These are phyloP conservation scores for Rhizopogon vinicolor DNA, from an alignment of 768 basidiomycete genomes.

Conservation along the genomic window DNA sequence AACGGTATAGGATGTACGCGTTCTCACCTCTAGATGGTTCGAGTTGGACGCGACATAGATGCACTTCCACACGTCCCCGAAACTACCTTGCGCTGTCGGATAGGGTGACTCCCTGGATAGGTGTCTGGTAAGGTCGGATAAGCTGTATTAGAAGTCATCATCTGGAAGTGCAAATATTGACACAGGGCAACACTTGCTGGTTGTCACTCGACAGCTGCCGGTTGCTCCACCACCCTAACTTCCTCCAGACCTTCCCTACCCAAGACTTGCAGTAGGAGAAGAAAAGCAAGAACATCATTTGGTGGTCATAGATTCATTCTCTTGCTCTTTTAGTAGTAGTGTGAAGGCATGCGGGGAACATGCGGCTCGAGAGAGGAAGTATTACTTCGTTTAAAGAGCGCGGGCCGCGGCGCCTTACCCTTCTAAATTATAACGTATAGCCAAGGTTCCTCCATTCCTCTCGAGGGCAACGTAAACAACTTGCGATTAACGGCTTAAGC, in stretches of 20 bases:
- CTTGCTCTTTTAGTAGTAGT: no score
- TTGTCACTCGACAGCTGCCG: not conserved
- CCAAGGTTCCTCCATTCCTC: no score
- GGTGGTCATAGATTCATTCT: no score
- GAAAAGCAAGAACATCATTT: no score
- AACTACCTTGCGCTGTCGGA: constrained; percentile 1
- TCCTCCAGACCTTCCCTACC: not conserved
- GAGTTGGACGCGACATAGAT: not conserved
- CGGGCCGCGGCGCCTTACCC: no score
- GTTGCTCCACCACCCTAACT: not conserved
- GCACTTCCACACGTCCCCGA: constrained; percentile 5
- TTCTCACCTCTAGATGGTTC: not conserved
- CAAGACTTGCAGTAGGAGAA: not conserved
- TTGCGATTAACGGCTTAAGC: no score
- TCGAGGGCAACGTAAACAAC: no score
- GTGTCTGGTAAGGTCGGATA: not conserved
- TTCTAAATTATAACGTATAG: no score
- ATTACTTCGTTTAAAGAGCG: no score
- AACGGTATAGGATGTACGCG: not conserved
- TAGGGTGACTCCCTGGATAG: not conserved
- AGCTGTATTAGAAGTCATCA: not conserved
- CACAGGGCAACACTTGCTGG: not conserved
- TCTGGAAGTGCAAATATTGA: not conserved
- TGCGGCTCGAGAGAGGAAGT: no score
- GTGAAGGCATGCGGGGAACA: no score